These are phyloP conservation scores for Beauveria varroae DNA, from an alignment of 2,329 filamentous ascomycete species.

Conservation along the genomic window DNA sequence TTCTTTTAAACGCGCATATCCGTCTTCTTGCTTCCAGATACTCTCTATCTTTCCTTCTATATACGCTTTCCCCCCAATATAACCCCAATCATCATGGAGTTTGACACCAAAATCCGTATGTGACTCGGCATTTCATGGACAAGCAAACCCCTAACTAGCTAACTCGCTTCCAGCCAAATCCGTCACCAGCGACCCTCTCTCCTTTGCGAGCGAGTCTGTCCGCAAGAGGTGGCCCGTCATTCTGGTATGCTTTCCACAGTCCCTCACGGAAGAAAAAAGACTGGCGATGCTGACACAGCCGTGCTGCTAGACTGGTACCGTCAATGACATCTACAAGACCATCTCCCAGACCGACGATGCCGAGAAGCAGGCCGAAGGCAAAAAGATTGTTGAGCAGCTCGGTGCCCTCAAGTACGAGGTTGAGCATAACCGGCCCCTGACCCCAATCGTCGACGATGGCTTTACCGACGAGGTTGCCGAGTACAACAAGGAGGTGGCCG, in stretches of 20 bases:
- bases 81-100: conserved; percentile 49
- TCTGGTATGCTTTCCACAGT: conserved; percentile 44
- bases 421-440: conserved; percentile 77
- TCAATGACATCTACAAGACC: conserved; percentile 87
- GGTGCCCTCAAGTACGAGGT: conserved; percentile 88
- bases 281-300: not conserved
- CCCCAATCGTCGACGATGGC: conserved; percentile 70
- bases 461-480: conserved; percentile 67
- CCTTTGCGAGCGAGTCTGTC: conserved; percentile 81
- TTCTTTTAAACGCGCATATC: conserved; percentile 8
- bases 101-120: conserved; percentile 67
- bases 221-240: conserved; percentile 90
- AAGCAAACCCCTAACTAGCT: not conserved
- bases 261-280: not conserved
- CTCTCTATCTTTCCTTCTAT: not conserved
- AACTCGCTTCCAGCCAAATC: conserved; percentile 55
- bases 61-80: not conserved
- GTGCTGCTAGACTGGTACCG: conserved; percentile 67
- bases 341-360: conserved; percentile 52
- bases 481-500: conserved; percentile 81
- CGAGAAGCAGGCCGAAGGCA: conserved; percentile 69
- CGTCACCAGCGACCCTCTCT: conserved; percentile 71
- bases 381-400: conserved; percentile 72
- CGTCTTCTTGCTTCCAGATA: not conserved
- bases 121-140: not conserved